Evolutionary conservation across 2,329 filamentous ascomycete genomes (phyloP).

Genomic region (Exophiala viscosa): DNA sequence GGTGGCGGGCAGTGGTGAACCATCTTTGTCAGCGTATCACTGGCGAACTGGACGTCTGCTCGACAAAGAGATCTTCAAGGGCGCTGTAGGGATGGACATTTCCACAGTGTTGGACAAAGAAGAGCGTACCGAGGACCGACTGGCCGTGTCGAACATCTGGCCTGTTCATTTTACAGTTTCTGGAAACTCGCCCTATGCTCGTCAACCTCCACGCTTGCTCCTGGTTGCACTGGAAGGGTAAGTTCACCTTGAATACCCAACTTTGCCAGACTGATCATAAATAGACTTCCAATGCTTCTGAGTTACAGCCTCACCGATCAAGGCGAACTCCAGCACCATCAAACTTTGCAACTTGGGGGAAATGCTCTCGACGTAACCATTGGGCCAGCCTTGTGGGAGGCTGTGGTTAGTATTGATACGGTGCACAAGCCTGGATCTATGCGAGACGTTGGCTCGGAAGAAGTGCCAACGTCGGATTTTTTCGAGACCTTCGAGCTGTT

Average conservation of each 20-base stretch:
- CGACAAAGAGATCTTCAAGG: slow-evolving; percentile 51
- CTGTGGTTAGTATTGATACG: slow-evolving; percentile 52
- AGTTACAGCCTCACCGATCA: slow-evolving; percentile 55
- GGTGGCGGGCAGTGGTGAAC: slow-evolving; percentile 82
- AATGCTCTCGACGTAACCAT: slow-evolving; percentile 60
- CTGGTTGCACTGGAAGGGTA: slow-evolving; percentile 60
- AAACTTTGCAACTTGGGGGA: slow-evolving; percentile 56
- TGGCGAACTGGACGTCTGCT: slow-evolving; percentile 62
- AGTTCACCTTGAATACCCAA: slow-evolving; percentile 27
- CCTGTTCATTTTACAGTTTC: slow-evolving; percentile 21
- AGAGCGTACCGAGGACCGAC: slow-evolving; percentile 29
- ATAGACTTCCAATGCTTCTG: slow-evolving; percentile 64
- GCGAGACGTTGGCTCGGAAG: slow-evolving; percentile 8
- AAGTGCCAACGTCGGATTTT: slow-evolving; percentile 1
- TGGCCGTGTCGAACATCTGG: slow-evolving; percentile 36
- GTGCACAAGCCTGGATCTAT: slow-evolving; percentile 49
- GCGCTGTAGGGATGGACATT: slow-evolving; percentile 23
- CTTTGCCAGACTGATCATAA: slow-evolving; percentile 38
- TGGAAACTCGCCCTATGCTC: slow-evolving; percentile 14
- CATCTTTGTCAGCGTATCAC: slow-evolving; percentile 74
- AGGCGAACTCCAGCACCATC: slow-evolving; percentile 48
- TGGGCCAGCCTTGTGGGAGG: slow-evolving; percentile 30
- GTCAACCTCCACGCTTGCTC: slow-evolving; percentile 14
- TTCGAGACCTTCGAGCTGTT: slow-evolving; percentile 23
- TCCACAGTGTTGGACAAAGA: slow-evolving; percentile 12